Conservation (phyloP, 148 eudicot species). For the Camellia lanceoleosa region DNA sequence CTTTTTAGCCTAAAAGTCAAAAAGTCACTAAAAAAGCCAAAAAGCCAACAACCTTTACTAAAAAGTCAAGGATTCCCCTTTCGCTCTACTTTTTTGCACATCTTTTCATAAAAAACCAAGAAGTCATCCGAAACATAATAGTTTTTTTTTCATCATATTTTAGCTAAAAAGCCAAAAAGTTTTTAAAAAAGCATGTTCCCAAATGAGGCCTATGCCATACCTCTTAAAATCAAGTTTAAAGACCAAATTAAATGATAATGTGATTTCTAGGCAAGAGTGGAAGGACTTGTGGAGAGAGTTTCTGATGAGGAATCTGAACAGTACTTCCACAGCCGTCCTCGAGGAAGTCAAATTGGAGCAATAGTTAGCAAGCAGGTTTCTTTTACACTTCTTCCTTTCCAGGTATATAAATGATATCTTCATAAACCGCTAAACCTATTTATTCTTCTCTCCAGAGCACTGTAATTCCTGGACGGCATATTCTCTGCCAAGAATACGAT, state of each 20-base stretch:
- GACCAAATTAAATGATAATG: not conserved
- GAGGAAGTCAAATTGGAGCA: conserved; percentile 99
- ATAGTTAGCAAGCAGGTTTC: conserved; percentile 91
- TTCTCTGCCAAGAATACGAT: conserved; percentile 65
- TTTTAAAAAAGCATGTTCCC: too few relatives aligned
- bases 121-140: too few relatives aligned
- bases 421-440: not conserved
- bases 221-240: not conserved
- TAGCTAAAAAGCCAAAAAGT: too few relatives aligned
- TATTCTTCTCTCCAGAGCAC: conserved; percentile 55
- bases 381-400: not conserved
- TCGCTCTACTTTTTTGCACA: too few relatives aligned
- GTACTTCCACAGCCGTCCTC: conserved; percentile 95
- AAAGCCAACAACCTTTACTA: too few relatives aligned
- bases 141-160: too few relatives aligned
- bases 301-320: conserved; percentile 86
- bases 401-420: not conserved
- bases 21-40: too few relatives aligned
- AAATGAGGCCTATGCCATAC: not conserved
- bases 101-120: too few relatives aligned
- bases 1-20: too few relatives aligned
- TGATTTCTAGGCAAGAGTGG: conserved; percentile 75
- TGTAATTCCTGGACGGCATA: conserved; percentile 66
- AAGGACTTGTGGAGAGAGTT: conserved; percentile 81
- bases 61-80: too few relatives aligned